These are phyloP conservation scores for Hygrophoropsis aurantiaca DNA, from an alignment of 768 basidiomycete genomes.

Conservation along the genomic window DNA sequence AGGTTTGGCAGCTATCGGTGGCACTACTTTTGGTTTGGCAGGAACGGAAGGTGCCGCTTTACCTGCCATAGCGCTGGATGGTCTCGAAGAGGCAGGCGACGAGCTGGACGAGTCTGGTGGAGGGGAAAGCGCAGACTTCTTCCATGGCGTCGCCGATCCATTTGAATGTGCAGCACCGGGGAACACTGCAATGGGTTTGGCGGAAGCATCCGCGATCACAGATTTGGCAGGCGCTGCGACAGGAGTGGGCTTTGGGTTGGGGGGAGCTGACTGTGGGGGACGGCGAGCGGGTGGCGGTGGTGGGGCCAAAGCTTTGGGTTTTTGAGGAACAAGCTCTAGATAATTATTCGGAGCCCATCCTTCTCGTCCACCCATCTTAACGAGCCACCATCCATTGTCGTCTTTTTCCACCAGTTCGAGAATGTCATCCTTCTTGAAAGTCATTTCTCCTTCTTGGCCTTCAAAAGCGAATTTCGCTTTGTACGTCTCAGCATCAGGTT, in stretches of 20 bases:
- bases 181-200: slow-evolving; percentile 81
- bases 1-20: slow-evolving; percentile 59
- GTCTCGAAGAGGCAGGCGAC: slow-evolving; percentile 48
- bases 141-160: slow-evolving; percentile 75
- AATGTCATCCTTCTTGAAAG: slow-evolving; percentile 84
- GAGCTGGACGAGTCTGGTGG: slow-evolving; percentile 33
- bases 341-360: slow-evolving; percentile 98
- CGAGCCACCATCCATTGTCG: slow-evolving; percentile 98
- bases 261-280: slow-evolving; percentile 43
- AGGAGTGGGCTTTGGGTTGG: slow-evolving; percentile 34
- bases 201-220: slow-evolving; percentile 55
- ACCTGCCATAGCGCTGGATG: slow-evolving; percentile 46
- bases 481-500: slow-evolving; percentile 74
- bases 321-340: slow-evolving; percentile 75
- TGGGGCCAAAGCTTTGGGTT: slow-evolving; percentile 62
- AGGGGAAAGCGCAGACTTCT: slow-evolving; percentile 45
- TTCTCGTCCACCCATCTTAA: slow-evolving; percentile 77
- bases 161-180: slow-evolving; percentile 71
- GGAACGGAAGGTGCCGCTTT: slow-evolving; percentile 63
- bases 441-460: slow-evolving; percentile 91
- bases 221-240: slow-evolving; percentile 38
- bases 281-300: slow-evolving; percentile 64
- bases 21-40: slow-evolving; percentile 61
- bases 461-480: slow-evolving; percentile 90
- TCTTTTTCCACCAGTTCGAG: slow-evolving; percentile 92